Evolutionary conservation across 164 flowering plant genomes (phyloP), one percentile per base, ranked within the genome.

Genomic region (Vitis riparia): DNA sequence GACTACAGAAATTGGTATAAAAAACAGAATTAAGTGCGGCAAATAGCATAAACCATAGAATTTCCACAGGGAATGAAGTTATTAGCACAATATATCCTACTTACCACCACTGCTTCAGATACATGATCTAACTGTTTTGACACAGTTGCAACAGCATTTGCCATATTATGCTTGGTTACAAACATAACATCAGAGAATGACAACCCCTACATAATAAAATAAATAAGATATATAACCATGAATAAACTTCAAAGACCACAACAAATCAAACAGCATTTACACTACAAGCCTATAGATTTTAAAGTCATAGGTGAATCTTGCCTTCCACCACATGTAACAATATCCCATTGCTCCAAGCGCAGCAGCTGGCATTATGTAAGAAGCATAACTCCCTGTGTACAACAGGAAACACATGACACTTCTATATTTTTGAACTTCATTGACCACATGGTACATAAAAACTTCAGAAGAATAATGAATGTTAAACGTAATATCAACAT

Each of bases 311-410:
- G 11, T 59, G 67, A 74, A 64, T 51, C 79, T 82, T 78, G 78
- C 94, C 95, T 92, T 92, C 97, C 95, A 92, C 94, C 94, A 84
- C 93, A 90, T 90, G 77, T 92, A 92, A 74, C 97, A 89, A 69
- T 92, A 92, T 73, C 97, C 97, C 91, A 90, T 84, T 23, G 91
- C 97, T 74, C 97, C 97, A 77, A 90, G 51, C 49, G 95, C 93
- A 76, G 97, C 95, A 75, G 97, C 95, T 65, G 97, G 97, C 70
- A 89, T 67, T 48, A 92, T 60, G 73, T 90, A 92, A 62, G 95
- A 87, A 55, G 85, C 77, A 73, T 75, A 77, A 63, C 82, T 77
- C 67, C 87, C 91, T 89, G 81, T 7, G 55, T 7, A 27, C 70
- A 73, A 14, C 68, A 71, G 72, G 61, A 69, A 71, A 47, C 9